Percentiles rank a stretch among this genome's conserved stretches.
These are phyloP conservation scores for Russula brevipes DNA, from an alignment of 768 basidiomycete species.

Conservation along the genomic window DNA sequence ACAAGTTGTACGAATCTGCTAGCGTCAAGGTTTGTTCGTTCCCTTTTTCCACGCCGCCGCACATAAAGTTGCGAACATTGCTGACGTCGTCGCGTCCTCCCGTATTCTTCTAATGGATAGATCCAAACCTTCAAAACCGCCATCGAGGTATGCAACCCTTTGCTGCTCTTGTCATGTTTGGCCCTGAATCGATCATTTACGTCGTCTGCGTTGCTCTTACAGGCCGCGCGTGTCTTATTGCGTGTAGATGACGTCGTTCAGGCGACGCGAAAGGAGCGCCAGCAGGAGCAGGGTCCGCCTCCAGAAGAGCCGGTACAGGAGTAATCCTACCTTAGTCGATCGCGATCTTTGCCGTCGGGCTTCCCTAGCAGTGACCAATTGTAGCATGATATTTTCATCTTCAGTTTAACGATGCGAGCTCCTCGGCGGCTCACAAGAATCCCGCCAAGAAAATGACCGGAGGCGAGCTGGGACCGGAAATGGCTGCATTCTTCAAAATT, in stretches of 20 bases:
- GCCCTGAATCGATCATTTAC: no score
- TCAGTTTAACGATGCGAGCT: not conserved
- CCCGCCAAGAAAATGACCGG: no score
- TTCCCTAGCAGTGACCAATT: not conserved
- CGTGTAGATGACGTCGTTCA: slow-evolving; percentile 94
- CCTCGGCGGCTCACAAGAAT: no score
- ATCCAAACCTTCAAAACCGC: slow-evolving; percentile 97
- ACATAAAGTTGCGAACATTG: not conserved
- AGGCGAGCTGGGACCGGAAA: no score
- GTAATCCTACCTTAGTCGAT: slow-evolving; percentile 10
- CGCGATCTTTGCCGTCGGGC: not conserved
- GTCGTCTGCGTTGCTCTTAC: not conserved
- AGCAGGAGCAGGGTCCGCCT: slow-evolving; percentile 45
- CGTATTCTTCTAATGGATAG: slow-evolving; percentile 33
- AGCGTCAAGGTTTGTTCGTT: slow-evolving; percentile 73
- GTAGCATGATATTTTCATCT: slow-evolving; percentile 4
- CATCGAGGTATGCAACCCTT: slow-evolving; percentile 58
- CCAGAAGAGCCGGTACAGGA: slow-evolving; percentile 53
- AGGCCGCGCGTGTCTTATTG: slow-evolving; percentile 86
- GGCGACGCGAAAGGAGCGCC: slow-evolving; percentile 71
- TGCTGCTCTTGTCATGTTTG: not conserved
- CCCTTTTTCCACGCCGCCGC: not conserved
- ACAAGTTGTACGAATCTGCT: slow-evolving; percentile 92
- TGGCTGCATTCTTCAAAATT: not conserved
- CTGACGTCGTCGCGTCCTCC: not conserved